phyloP scores from a whole-genome alignment of 1,284 basidiomycete species.

The Takashimella koratensis region DNA sequence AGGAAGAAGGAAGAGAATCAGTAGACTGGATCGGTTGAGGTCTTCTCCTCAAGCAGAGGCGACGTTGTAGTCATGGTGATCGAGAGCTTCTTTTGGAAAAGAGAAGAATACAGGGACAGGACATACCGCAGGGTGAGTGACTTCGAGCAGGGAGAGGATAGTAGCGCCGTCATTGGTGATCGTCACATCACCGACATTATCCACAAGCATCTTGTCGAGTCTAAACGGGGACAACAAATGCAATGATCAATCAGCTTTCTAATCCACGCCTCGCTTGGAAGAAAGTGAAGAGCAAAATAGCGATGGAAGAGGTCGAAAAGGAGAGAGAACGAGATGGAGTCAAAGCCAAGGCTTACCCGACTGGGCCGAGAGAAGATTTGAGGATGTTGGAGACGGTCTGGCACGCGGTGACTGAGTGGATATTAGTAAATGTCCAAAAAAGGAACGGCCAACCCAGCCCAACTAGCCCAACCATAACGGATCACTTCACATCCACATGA shows the following conservation, averaged over 20 bases:
- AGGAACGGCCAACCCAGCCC: too few relatives aligned
- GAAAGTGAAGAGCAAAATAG: neutral
- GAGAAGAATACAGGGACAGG: neutral
- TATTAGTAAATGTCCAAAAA: too few relatives aligned
- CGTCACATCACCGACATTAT: constrained; percentile 99
- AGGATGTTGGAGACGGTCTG: constrained; percentile 96
- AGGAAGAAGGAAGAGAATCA: neutral
- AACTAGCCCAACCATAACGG: too few relatives aligned
- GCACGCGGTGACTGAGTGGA: constrained; percentile 76
- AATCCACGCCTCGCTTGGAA: neutral
- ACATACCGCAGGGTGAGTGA: constrained; percentile 82
- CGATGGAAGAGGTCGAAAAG: neutral
- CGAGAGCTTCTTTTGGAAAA: neutral
- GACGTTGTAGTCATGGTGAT: neutral
- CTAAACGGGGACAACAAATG: too few relatives aligned
- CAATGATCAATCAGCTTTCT: constrained; percentile 18
- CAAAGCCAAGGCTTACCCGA: constrained; percentile 53
- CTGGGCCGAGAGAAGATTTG: constrained; percentile 92
- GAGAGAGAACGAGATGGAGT: neutral
- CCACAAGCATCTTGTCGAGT: constrained; percentile 96
- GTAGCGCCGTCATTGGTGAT: constrained; percentile 99
- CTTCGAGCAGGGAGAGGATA: constrained; percentile 86
- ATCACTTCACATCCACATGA: too few relatives aligned
- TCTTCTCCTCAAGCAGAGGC: neutral
- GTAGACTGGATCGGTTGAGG: too few relatives aligned